Evolutionary conservation across 2,329 filamentous ascomycete species (phyloP).

Genomic region (Didymella sp.): DNA sequence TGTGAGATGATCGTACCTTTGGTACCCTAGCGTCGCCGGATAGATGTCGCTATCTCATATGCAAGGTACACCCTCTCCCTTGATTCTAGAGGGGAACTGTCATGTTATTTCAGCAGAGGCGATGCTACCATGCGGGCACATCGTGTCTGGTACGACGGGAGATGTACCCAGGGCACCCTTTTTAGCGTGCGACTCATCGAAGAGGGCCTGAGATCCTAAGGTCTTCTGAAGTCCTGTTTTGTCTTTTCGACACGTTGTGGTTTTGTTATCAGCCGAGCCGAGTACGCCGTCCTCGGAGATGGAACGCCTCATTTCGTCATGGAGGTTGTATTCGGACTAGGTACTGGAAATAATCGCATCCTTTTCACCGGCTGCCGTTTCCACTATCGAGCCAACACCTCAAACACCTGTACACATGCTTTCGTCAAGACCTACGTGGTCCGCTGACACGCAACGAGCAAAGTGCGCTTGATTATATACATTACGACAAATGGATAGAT

Average conservation of each 20-base stretch:
- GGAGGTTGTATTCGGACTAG: constrained; percentile 13
- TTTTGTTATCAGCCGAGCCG: constrained; percentile 22
- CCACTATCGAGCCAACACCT: not conserved
- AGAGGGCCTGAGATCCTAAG: not conserved
- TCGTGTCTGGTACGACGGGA: constrained; percentile 11
- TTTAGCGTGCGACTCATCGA: constrained; percentile 9
- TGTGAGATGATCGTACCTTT: constrained; percentile 26
- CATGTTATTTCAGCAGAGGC: constrained; percentile 3
- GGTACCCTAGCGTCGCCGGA: constrained; percentile 26
- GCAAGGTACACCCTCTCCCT: constrained; percentile 34
- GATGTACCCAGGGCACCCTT: constrained; percentile 11
- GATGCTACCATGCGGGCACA: constrained; percentile 15
- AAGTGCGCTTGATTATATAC: constrained; percentile 6
- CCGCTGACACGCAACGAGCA: not conserved
- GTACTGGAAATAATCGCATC: constrained; percentile 14
- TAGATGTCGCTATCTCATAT: constrained; percentile 22
- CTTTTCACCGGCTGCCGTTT: constrained; percentile 6
- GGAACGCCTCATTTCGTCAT: constrained; percentile 29
- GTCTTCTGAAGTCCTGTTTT: not conserved
- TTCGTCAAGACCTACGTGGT: not conserved
- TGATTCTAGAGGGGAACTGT: constrained; percentile 15
- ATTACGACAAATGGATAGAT: not conserved
- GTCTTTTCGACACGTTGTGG: constrained; percentile 6
- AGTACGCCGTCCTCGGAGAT: constrained; percentile 17
- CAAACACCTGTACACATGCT: constrained; percentile 7